Evolutionary conservation across 2,329 filamentous ascomycete genomes (phyloP), one percentile per base, ranked within the genome.

Genomic region (Fusarium gaditjirri): DNA sequence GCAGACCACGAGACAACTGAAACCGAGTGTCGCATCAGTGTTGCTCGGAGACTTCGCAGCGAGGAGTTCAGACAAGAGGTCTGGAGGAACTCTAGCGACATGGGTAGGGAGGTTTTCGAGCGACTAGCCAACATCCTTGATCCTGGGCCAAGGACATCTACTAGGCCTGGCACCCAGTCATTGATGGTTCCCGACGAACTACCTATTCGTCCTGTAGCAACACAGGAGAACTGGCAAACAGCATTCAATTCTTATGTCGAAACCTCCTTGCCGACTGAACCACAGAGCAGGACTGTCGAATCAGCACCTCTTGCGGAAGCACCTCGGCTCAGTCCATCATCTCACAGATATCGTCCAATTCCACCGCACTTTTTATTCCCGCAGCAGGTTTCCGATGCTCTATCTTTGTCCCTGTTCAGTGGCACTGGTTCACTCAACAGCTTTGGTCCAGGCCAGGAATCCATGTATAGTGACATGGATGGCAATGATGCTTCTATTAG

Each of bases 131-230:
- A 46, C 17, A 4, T 27, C 10, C 43, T 46, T 12, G 43, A 46
- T 6, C 43, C 25, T 8, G 14, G 0, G 43, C 17, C 25, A 21
- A 46, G 12, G 8, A 9, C 25, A 21, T 9, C 43, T 1, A 6
- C 25, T 1, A 14, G 25, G 1, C 41, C 16, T 12, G n/a, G 9
- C 12, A 44, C 1, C 16, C 23, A 44, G 7, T 3, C 42, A 19
- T 5, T 8, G 1, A 44, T 11, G 0, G 0, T 27, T 44, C 42
- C 17, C 3, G 2, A 9, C 0, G 43, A 29, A 1, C 25, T 29
- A 21, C 23, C 25, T 10, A 46, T 29, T 5, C 25, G 43, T 1
- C 25, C 25, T 12, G 17, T 17, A 3, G 1, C 5, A 4, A 12
- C 3, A 29, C 25, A 29, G 5, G 11, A 29, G 11, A 13, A 8